Base-by-base conservation (phyloP, 768 basidiomycete genomes). In the Pleurotus tuoliensis region DNA sequence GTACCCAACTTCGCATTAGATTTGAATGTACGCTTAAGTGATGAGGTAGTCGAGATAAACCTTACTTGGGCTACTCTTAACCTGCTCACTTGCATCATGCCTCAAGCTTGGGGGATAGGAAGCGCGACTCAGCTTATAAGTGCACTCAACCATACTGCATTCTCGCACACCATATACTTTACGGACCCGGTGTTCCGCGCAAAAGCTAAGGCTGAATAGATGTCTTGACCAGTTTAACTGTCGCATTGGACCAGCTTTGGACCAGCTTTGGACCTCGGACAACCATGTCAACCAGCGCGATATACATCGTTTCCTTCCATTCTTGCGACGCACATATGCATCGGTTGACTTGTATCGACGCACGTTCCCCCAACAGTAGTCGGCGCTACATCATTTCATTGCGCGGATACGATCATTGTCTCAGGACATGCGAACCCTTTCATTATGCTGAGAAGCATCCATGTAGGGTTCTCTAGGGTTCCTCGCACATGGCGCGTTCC, bases 51-150 rank as follows among this genome's bases (percentile, higher is more conserved):
- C 39, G 65, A 67, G 30, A 70, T 69, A 68, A 67, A 66, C 49
- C 41, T 62, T 0, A 60, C 67, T 1, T 69, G 64, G 69, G 65
- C 66, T 1, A 44, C 64, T 20, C 56, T 70, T 11, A 62, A 61
- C 2, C 57, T 70, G 25, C 44, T 66, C n/a, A 69, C 71, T 0
- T 72, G 70, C 45, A 41, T 43, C 2, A 64, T 66, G 0, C 64
- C 66, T 0, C 59, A 47, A 11, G 56, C 48, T 15, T 62, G 62
- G 63, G 59, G 55, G 2, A 53, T 71, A 18, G 69, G 66, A 9
- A 69, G 66, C 40, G 70, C 71, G 12, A 72, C 71, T 5, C 16
- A 69, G 49, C 40, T 71, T 37, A 66, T 70, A 64, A 60, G 66
- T 4, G 62, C 63, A 16, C 41, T 68, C 5, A 65, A 61, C 20